Evolutionary conservation across 129 eudicot species (phyloP).

Genomic region (Rutidosis leptorrhynchoides): DNA sequence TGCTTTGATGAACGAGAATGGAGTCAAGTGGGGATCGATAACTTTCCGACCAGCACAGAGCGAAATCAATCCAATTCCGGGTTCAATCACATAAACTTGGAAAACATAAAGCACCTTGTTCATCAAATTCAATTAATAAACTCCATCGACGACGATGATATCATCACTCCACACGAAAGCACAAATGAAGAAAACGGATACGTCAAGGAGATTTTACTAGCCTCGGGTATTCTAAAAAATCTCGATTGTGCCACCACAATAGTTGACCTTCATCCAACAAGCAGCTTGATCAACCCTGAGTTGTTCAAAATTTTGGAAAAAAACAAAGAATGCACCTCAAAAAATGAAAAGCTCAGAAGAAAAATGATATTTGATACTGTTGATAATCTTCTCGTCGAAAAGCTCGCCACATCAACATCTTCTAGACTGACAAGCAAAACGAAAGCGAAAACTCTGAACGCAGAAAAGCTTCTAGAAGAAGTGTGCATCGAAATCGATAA

Average conservation of each 20-base stretch:
- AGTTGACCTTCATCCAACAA: conserved; percentile 43
- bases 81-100: conserved; percentile 31
- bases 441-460: conserved; percentile 23
- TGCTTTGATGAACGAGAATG: conserved; percentile 48
- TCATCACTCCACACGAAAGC: conserved; percentile 30
- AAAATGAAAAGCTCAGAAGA: conserved; percentile 48
- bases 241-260: conserved; percentile 34
- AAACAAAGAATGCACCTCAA: conserved; percentile 38
- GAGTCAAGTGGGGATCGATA: conserved; percentile 36
- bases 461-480: conserved; percentile 53
- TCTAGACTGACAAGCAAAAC: conserved; percentile 32
- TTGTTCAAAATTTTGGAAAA: conserved; percentile 70
- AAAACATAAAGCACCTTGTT: conserved; percentile 44
- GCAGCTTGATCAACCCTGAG: conserved; percentile 61
- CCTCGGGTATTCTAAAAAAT: conserved; percentile 52
- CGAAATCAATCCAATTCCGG: conserved; percentile 8
- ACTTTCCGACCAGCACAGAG: conserved; percentile 31
- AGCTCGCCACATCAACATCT: conserved; percentile 35
- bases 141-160: conserved; percentile 32
- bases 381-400: conserved; percentile 53
- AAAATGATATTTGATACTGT: conserved; percentile 67
- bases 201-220: conserved; percentile 53
- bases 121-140: conserved; percentile 39
- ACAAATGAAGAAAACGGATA: conserved; percentile 47
- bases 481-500: conserved; percentile 48